phyloP scores from a whole-genome alignment of 2,329 filamentous ascomycete genomes.

The Basipetospora chlamydospora region DNA sequence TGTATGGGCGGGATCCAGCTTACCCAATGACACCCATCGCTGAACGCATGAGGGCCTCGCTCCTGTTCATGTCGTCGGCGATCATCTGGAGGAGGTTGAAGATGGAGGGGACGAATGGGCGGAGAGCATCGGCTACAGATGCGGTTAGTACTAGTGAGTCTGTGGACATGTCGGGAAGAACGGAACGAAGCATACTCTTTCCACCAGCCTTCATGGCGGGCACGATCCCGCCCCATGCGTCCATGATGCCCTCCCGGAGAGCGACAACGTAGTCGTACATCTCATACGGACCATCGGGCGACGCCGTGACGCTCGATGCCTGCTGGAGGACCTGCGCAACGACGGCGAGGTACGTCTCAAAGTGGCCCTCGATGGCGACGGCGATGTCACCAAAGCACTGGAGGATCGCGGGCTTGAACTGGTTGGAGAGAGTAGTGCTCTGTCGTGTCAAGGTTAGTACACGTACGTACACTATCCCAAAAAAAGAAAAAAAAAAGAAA shows the following conservation, averaged over 20 bases:
- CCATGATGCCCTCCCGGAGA: constrained; percentile 93
- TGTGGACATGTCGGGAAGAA: constrained; percentile 12
- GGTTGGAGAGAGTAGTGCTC: constrained; percentile 78
- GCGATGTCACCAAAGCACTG: constrained; percentile 98
- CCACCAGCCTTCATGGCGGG: constrained; percentile 75
- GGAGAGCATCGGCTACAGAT: constrained; percentile 48
- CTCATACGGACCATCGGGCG: constrained; percentile 72
- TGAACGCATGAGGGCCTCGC: constrained; percentile 82
- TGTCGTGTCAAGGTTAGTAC: constrained; percentile 17
- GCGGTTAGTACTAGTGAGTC: background rate
- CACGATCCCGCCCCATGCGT: constrained; percentile 96
- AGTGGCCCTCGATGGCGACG: constrained; percentile 78
- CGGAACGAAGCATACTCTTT: constrained; percentile 51
- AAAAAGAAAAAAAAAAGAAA: background rate
- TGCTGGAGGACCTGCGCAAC: constrained; percentile 92
- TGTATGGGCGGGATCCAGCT: constrained; percentile 16
- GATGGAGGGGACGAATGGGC: constrained; percentile 69
- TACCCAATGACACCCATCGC: constrained; percentile 96
- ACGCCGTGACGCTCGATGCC: constrained; percentile 68
- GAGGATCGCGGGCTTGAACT: constrained; percentile 95
- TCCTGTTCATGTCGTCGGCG: constrained; percentile 70
- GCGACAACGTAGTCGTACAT: constrained; percentile 96
- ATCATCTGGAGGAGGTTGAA: constrained; percentile 77
- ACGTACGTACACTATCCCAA: background rate
- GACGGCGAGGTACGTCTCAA: constrained; percentile 83